These are phyloP conservation scores for Cicer yamashitae DNA, from an alignment of 306 rosid species.

Conservation along the genomic window DNA sequence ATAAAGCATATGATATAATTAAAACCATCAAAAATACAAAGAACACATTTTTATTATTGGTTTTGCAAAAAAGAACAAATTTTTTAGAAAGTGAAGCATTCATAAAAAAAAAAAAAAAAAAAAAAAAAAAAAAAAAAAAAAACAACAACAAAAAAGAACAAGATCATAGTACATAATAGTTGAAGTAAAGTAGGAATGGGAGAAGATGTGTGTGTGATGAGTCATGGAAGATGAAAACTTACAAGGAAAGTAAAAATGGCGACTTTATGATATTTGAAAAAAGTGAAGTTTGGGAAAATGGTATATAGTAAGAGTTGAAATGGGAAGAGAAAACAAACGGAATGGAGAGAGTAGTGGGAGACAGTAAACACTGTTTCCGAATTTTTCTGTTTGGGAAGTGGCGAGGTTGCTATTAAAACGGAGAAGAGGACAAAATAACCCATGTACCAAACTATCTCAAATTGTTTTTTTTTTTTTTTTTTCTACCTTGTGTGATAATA, in stretches of 20 bases:
- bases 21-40: conserved; percentile 25
- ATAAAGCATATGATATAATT: conserved; percentile 19
- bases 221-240: not conserved
- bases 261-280: conserved; percentile 16
- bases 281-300: conserved; percentile 34
- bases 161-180: not conserved
- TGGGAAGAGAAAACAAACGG: conserved; percentile 6
- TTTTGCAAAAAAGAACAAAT: conserved; percentile 9
- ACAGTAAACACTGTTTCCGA: conserved; percentile 37
- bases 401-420: conserved; percentile 16
- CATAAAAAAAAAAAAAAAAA: too few relatives aligned
- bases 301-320: not conserved
- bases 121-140: too few relatives aligned
- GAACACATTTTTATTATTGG: conserved; percentile 1
- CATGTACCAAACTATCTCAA: not conserved
- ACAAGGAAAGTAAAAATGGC: conserved; percentile 42
- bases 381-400: conserved; percentile 19
- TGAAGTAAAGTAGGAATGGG: conserved; percentile 25
- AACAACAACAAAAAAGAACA: too few relatives aligned
- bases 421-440: conserved; percentile 6
- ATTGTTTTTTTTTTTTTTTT: too few relatives aligned
- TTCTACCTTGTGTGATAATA: too few relatives aligned
- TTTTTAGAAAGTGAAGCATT: conserved; percentile 27
- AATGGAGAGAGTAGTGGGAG: conserved; percentile 37
- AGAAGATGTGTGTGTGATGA: conserved; percentile 6